Base-by-base conservation (phyloP, 2,329 filamentous ascomycete species). In the Pleurostoma richardsiae region DNA sequence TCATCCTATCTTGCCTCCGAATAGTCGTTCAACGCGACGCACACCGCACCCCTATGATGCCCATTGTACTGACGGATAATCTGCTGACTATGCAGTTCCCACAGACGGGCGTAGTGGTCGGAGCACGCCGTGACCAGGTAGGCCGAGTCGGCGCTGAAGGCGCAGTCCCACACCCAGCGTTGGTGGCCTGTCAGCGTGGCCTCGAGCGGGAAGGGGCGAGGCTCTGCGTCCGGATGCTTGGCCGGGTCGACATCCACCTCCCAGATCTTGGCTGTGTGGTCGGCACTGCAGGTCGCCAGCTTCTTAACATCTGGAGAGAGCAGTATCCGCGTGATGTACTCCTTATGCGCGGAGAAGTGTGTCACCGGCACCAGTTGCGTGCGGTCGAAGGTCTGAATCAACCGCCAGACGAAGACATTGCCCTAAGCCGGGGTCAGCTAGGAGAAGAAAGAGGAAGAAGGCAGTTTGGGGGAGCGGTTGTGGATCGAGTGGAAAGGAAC, bases 161-260 rank as follows among this genome's bases (percentile, higher is more conserved):
- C 91, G 60, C 91, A 96, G 65, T 96, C 91, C 91, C 91, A 96
- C 1, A 96, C 91, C 91, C 91, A 96, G 45, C 91, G 84, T 69
- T 96, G 91, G 68, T 96, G 91, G 46, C 88, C 89, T 27, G 87
- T 87, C 1, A 96, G 79, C 2, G 90, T 95, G 3, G 90, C 90
- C 67, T 96, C 88, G 26, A 95, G 79, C 7, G 85, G 86, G 56
- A 88, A 94, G 39, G 75, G 85, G 64, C 76, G 80, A 6, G 74
- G 66, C 31, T 71, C 67, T 19, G 64, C 59, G 41, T 70, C 65
- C n/a, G 57, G 51, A 39, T 49, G 47, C 29, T 47, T 42, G 8
- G 52, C 54, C 43, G 75, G 72, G 42, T 82, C 79, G n/a, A 84
- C 76, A 60, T 95, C 88, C 41, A 96, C 86, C 58, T 90, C 88